A percentile compares a stretch with the other conserved stretches of the same genome.
These are phyloP conservation scores for Glycine latifolia DNA, from an alignment of 306 rosid genomes.

Conservation along the genomic window DNA sequence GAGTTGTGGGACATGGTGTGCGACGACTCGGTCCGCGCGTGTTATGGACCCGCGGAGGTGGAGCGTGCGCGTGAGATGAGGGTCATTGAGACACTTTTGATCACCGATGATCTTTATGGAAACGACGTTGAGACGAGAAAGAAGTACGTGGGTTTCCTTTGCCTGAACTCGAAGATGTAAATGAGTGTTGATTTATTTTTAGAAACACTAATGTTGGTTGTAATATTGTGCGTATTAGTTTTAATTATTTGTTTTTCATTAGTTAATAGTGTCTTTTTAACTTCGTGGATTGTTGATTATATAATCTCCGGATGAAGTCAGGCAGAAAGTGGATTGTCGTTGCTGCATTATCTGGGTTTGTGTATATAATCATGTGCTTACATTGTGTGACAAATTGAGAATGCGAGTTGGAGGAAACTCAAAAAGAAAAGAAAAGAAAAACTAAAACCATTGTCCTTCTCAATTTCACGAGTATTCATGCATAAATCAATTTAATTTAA, in stretches of 20 bases:
- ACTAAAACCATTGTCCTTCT: too few relatives aligned
- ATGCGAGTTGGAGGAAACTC: too few relatives aligned
- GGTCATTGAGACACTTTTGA: conserved; percentile 53
- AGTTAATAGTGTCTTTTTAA: neutral
- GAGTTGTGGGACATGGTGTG: conserved; percentile 49
- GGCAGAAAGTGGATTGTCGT: neutral
- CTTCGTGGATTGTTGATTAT: neutral
- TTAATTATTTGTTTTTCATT: neutral
- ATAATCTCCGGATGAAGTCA: too few relatives aligned
- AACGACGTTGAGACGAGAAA: conserved; percentile 39
- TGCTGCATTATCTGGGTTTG: neutral
- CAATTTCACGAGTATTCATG: too few relatives aligned
- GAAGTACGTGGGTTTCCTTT: conserved; percentile 52
- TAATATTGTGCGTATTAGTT: neutral
- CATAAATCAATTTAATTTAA: too few relatives aligned
- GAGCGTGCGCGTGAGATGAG: conserved; percentile 51
- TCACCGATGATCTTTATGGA: conserved; percentile 48
- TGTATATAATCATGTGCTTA: neutral
- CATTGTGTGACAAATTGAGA: too few relatives aligned
- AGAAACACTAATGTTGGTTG: too few relatives aligned
- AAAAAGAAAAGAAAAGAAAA: too few relatives aligned
- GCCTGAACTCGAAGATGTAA: conserved; percentile 36
- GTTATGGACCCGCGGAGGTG: conserved; percentile 48
- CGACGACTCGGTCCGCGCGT: conserved; percentile 44
- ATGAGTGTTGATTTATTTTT: neutral